Conservation (phyloP, 75 land plant genomes). For the Pinus taeda region DNA sequence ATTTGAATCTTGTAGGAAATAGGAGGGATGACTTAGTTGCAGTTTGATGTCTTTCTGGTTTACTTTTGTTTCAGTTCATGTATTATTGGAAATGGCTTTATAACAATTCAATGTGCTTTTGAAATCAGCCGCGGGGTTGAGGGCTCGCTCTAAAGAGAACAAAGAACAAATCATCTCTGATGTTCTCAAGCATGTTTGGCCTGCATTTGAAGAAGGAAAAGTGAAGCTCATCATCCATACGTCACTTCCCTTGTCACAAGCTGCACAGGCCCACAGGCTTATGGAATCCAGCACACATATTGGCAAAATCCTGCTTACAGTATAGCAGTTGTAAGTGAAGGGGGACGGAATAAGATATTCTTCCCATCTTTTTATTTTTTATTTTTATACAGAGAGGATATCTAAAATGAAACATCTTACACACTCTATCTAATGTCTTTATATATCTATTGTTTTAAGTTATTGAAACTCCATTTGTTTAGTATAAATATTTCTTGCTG, state of each 20-base stretch:
- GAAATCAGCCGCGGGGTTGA: conserved; percentile 72
- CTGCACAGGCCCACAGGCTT: conserved; percentile 71
- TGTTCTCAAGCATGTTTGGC: conserved; percentile 87
- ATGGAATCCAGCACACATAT: conserved; percentile 81
- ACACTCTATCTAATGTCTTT: neutral
- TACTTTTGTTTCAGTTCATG: neutral
- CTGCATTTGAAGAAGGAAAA: conserved; percentile 71
- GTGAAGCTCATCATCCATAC: conserved; percentile 77
- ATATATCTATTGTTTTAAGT: neutral
- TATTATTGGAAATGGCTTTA: neutral
- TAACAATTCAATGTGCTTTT: neutral
- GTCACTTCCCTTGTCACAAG: conserved; percentile 57
- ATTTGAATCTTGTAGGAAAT: neutral
- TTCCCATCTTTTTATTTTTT: neutral
- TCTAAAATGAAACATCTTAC: neutral
- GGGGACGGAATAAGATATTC: neutral
- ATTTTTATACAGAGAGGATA: neutral
- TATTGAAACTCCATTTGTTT: no score
- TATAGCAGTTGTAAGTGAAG: neutral
- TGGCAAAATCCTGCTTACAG: conserved; percentile 75
- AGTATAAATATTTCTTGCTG: no score
- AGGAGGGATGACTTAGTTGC: neutral
- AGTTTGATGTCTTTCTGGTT: neutral
- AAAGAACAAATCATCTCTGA: conserved; percentile 72
- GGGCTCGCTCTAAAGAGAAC: conserved; percentile 56